These are phyloP conservation scores for Colletotrichum tanaceti DNA, from an alignment of 2,329 filamentous ascomycete species.

Conservation along the genomic window DNA sequence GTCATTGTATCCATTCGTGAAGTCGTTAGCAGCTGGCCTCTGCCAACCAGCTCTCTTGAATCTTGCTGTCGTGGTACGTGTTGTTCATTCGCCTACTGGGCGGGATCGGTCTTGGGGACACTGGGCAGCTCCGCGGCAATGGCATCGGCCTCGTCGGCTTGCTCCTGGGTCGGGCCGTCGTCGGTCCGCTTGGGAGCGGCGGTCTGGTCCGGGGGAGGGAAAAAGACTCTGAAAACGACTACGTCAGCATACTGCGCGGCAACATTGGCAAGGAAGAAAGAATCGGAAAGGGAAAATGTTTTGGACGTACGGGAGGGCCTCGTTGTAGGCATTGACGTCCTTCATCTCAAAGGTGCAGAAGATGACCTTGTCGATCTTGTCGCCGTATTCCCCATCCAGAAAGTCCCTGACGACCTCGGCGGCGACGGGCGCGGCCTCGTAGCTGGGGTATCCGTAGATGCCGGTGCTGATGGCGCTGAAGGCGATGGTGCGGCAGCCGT, in stretches of 20 bases:
- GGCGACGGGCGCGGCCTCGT: conserved; percentile 78
- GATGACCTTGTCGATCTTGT: conserved; percentile 76
- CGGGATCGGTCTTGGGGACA: conserved; percentile 51
- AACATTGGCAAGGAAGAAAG: neutral
- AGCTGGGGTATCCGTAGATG: conserved; percentile 86
- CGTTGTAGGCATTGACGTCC: conserved; percentile 79
- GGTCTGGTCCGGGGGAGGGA: conserved; percentile 40
- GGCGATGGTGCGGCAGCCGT: conserved; percentile 77
- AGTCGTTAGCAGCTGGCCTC: neutral
- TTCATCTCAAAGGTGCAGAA: conserved; percentile 87
- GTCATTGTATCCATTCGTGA: neutral
- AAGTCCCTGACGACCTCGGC: conserved; percentile 68
- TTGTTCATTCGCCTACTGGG: neutral
- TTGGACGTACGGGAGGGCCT: conserved; percentile 76
- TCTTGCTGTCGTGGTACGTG: neutral
- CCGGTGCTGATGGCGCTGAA: conserved; percentile 91
- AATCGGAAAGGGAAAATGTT: rapidly evolving
- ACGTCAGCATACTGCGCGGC: neutral
- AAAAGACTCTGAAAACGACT: conserved; percentile 12
- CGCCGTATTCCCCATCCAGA: conserved; percentile 58
- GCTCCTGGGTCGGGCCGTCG: conserved; percentile 42
- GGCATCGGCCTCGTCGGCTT: conserved; percentile 45
- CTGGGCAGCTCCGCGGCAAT: conserved; percentile 49
- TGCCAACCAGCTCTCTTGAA: too few relatives aligned
- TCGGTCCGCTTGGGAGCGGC: conserved; percentile 38